Evolutionary conservation across 371 early-diverging fungal species (phyloP), one percentile per base, ranked within the genome.

Genomic region (Mucor piriformis): DNA sequence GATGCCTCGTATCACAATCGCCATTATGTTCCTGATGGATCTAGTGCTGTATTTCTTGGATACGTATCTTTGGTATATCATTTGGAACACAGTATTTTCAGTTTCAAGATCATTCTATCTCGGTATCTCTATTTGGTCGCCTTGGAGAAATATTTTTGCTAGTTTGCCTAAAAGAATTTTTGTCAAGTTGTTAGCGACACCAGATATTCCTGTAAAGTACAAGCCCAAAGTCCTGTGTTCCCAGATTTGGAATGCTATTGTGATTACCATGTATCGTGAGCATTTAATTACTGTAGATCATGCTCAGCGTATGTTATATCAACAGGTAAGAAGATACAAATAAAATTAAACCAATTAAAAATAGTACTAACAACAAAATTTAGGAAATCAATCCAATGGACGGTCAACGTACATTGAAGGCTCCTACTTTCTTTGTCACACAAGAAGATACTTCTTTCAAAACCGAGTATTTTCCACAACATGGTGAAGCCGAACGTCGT

Each of bases 1-100:
- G 54, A 89, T 91, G 84, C 87, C 88, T 48, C 70, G 74, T 42
- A 82, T 93, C 46, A 89, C 92, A 0, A 81, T 95, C 24, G 69
- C 81, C 1, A 81, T 92, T 51, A 89, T 95, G 91, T 84, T 92
- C 69, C 66, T 91, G 50, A 83, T 92, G 59, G 88, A 92, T 54
- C 60, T 93, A 37, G 78, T 89, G 7, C 81, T 95, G 23, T 94
- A 91, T 73, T 93, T 94, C 74, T 72, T 94, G 67, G 95, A 94
- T 57, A 92, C 95, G 0, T 95, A 94, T 64, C 79, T 95, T 38
- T 95, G 95, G 95, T 95, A 93, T 66, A 91, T 93, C 40, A 89
- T 92, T 50, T 92, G 90, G 88, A 92, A 87, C 72, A 88, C 90
- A 2, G 67, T 90, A 27, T 90, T 93, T 56, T 92, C 92, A 0